Evolutionary conservation across 176 grass and related monocot species (phyloP), one percentile per base, ranked within the genome.

Genomic region (Cenchrus fungigraminus): DNA sequence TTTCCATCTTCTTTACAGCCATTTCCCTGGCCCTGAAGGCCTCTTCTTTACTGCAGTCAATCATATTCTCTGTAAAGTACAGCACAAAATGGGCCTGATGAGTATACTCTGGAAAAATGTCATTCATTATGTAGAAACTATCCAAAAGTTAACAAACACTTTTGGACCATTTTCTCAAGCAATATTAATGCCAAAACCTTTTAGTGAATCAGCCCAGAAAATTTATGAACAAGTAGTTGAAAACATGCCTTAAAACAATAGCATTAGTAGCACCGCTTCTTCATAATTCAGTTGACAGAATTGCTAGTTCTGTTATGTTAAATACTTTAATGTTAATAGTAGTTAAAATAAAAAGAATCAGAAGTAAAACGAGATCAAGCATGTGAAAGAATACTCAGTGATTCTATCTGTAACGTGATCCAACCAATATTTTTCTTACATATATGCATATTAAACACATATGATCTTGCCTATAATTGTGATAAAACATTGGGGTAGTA

Each of bases 21-120:
- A 95, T 28, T 59, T 92, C 93, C 86, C 68, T 98, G 46, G 91
- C 93, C 83, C 66, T 95, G 17, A 94, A 59, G 65, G 96, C 91
- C 65, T 98, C 91, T 88, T 95, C 93, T 83, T 86, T 94, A 74
- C 95, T 98, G 88, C 89, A 94, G 46, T 91, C 86, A 47, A 92
- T 85, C 82, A 82, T 86, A 64, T 68, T 80, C 44, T 70, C 55
- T 71, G 19, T 29, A 44, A 86, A 83, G 51, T 76, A 79, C 9
- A 78, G 55, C 47, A 25, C 37, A 73, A 47, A 50, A 72, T 84
- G 32, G 31, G 73, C 25, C 66, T 46, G 22, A 73, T 57, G 46
- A 79, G 64, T 82, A 83, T 73, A 31, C 28, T 32, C 57, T 58
- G 28, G 64, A 52, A 55, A 74, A 55, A 34, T 19, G 25, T 65